Evolutionary conservation across 2,329 filamentous ascomycete genomes (phyloP), one percentile per base, ranked within the genome.

Genomic region (Exophiala calicioides): DNA sequence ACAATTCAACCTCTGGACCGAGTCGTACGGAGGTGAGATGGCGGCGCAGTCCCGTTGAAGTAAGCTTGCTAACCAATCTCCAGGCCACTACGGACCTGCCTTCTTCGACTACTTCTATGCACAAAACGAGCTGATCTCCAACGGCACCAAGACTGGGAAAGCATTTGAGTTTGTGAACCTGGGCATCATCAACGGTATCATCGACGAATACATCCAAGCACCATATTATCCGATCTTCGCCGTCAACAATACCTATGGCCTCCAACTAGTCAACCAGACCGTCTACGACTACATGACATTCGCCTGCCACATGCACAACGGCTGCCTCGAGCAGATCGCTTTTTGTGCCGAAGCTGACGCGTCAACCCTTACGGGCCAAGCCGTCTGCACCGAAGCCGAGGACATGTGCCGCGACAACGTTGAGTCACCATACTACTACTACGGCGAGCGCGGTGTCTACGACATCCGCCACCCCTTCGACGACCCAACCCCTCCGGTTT

Each of bases 341-440:
- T 82, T 80, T 60, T 86, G 89, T 60, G 74, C 73, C 19, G 69
- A 76, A 5, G 80, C 76, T 6, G 83, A 88, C 58, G 77, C 78
- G 21, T 62, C 64, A 12, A 82, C 82, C 5, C 60, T 81, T 16
- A 67, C 79, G 16, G 69, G 69, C 42, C 62, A 66, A 36, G 62
- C 70, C 5, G 56, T 76, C 13, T 86, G 83, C 63, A 66, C 71
- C 3, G 68, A 77, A 44, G 81, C 83, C 2, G 66, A 67, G 2
- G 66, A 73, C 26, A 75, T 79, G 62, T 84, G 80, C 62, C 69
- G 76, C 26, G 70, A 73, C 38, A 74, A 80, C 7, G 77, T 86
- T 5, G 72, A 84, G 59, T 62, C 68, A 0, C 73, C 76, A 1
- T 86, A 84, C 66, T 78, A 75, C 60, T 62, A 64, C 13, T 77